Conservation (phyloP, 768 basidiomycete genomes). For the Trametes elegans region DNA sequence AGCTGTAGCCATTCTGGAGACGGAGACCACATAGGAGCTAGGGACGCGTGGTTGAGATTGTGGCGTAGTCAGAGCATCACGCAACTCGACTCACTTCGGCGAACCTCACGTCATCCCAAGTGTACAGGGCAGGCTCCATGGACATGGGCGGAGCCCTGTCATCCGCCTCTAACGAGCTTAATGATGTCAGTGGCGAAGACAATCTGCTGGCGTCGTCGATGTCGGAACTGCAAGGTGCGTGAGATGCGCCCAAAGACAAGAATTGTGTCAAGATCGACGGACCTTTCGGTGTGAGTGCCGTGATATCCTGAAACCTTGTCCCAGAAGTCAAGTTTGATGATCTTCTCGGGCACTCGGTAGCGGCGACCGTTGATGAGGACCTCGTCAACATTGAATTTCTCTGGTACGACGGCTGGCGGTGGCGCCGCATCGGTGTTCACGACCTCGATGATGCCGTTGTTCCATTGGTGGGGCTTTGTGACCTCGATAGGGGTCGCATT, state of each 20-base stretch:
- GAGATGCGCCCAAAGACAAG: too few species aligned
- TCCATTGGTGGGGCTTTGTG: slow-evolving; percentile 66
- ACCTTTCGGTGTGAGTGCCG: slow-evolving; percentile 38
- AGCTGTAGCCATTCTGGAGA: not conserved
- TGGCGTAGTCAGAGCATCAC: not conserved
- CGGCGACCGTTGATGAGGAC: slow-evolving; percentile 85
- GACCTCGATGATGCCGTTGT: slow-evolving; percentile 92
- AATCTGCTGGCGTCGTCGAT: slow-evolving; percentile 45
- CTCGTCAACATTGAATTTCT: slow-evolving; percentile 69
- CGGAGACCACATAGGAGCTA: slow-evolving; percentile 32
- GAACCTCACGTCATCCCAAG: slow-evolving; percentile 43
- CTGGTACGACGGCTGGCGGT: slow-evolving; percentile 29
- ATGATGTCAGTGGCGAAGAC: slow-evolving; percentile 72
- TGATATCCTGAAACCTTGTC: slow-evolving; percentile 60
- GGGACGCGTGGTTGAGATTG: not conserved
- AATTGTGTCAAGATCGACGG: too few species aligned
- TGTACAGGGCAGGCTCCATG: slow-evolving; percentile 32
- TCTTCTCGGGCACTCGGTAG: slow-evolving; percentile 89
- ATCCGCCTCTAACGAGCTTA: slow-evolving; percentile 68
- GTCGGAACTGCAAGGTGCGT: slow-evolving; percentile 4
- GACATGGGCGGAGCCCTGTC: slow-evolving; percentile 36
- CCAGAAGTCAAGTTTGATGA: slow-evolving; percentile 96
- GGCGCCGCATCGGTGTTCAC: slow-evolving; percentile 61
- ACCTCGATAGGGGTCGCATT: slow-evolving; percentile 70
- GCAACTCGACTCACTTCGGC: slow-evolving; percentile 48